Conservation (phyloP, 371 early-diverging fungal species). For the Mortierella sp. region DNA sequence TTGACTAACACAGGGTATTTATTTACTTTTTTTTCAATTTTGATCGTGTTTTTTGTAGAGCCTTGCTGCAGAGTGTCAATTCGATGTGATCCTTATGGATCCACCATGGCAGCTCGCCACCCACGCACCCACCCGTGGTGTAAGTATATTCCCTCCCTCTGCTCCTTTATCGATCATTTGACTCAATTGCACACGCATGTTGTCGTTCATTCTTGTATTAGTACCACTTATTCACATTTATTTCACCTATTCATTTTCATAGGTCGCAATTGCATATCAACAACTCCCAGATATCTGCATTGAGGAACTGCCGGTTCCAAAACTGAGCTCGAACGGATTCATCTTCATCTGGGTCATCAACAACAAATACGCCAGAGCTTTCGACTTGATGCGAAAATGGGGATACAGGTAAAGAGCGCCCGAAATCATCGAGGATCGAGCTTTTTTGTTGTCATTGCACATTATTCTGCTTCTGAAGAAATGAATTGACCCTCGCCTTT, state of each 20-base stretch:
- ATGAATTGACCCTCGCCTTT: too few species aligned
- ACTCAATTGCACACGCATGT: background rate
- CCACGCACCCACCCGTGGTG: constrained; percentile 93
- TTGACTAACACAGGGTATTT: background rate
- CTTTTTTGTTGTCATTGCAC: background rate
- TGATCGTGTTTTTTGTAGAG: constrained; percentile 56
- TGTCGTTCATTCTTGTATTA: background rate
- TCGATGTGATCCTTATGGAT: constrained; percentile 94
- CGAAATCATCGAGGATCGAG: background rate
- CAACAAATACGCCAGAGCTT: constrained; percentile 94
- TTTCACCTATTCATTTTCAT: background rate
- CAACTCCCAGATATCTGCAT: constrained; percentile 94
- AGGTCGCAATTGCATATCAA: constrained; percentile 94
- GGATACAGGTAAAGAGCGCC: constrained; percentile 77
- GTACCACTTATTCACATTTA: background rate
- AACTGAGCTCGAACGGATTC: constrained; percentile 89
- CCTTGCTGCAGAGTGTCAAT: constrained; percentile 85
- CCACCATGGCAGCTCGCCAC: constrained; percentile 98
- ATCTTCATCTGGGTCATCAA: constrained; percentile 98
- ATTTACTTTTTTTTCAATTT: background rate
- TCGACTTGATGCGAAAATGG: constrained; percentile 94
- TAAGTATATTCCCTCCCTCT: constrained; percentile 35
- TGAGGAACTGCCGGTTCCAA: constrained; percentile 89
- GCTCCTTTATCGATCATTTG: too few species aligned
- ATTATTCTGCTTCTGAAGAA: background rate